Percentiles rank a stretch among this genome's conserved stretches.
Conservation (phyloP, 352 stramenopile species). For the Phytophthora niederhauseri region DNA sequence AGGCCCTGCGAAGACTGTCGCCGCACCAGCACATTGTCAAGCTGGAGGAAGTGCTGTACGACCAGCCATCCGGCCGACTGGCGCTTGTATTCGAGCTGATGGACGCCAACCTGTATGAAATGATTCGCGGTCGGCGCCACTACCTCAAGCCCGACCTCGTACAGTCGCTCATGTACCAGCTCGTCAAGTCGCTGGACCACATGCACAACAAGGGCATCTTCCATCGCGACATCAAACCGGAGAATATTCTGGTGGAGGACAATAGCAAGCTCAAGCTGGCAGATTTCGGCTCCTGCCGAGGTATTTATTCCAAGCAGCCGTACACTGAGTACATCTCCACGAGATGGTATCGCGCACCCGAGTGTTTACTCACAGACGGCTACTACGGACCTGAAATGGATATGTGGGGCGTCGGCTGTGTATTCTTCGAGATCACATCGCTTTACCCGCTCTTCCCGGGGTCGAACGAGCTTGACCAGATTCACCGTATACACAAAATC, state of each 20-base stretch:
- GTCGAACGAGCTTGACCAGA: slow-evolving; percentile 96
- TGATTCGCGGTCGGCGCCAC: slow-evolving; percentile 91
- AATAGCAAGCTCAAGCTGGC: slow-evolving; percentile 91
- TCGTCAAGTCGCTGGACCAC: slow-evolving; percentile 95
- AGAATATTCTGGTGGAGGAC: slow-evolving; percentile 95
- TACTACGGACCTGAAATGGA: slow-evolving; percentile 98
- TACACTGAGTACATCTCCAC: slow-evolving; percentile 98
- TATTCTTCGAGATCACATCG: slow-evolving; percentile 96
- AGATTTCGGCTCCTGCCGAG: slow-evolving; percentile 95
- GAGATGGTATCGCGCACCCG: slow-evolving; percentile 95
- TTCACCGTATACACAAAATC: slow-evolving; percentile 95
- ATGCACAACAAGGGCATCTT: slow-evolving; percentile 98
- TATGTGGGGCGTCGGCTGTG: slow-evolving; percentile 95
- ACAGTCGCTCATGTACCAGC: slow-evolving; percentile 92
- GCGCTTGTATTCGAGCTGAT: slow-evolving; percentile 98
- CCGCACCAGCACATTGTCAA: slow-evolving; percentile 96
- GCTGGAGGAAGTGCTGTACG: slow-evolving; percentile 96
- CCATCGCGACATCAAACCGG: slow-evolving; percentile 96
- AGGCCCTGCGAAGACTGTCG: slow-evolving; percentile 92
- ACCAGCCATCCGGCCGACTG: slow-evolving; percentile 90
- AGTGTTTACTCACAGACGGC: slow-evolving; percentile 95
- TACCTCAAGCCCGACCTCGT: slow-evolving; percentile 89
- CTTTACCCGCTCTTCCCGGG: slow-evolving; percentile 96
- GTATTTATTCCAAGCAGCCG: slow-evolving; percentile 96
- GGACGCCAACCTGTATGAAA: slow-evolving; percentile 97